These are phyloP conservation scores for Salvia sclarea DNA, from an alignment of 305 asterid species.

Conservation along the genomic window DNA sequence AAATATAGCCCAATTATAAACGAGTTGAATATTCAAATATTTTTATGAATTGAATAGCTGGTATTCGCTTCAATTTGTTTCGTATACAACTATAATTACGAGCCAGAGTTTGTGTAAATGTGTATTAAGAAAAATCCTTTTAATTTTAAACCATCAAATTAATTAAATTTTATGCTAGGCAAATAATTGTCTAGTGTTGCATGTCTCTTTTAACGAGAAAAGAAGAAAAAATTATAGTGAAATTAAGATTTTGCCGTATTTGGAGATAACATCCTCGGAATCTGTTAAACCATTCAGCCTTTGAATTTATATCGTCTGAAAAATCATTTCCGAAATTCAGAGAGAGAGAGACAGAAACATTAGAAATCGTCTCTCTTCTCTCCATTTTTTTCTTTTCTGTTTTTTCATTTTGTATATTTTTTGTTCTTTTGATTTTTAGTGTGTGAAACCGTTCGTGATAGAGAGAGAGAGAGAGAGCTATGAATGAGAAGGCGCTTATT, in stretches of 20 bases:
- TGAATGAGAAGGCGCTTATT: slow-evolving; percentile 82
- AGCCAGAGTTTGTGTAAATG: too few species aligned
- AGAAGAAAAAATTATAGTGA: not conserved
- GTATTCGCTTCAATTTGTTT: too few species aligned
- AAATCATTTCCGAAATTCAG: slow-evolving; percentile 1
- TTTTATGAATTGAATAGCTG: too few species aligned
- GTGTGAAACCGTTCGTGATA: not conserved
- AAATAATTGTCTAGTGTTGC: not conserved
- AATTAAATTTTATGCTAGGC: too few species aligned
- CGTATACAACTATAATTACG: too few species aligned
- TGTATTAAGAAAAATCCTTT: too few species aligned
- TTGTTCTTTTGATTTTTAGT: not conserved
- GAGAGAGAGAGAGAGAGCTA: slow-evolving; percentile 30
- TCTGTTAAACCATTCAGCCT: slow-evolving; percentile 42
- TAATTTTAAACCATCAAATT: not conserved
- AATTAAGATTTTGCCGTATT: not conserved
- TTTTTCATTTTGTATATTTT: not conserved
- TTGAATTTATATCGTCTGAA: not conserved
- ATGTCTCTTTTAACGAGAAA: too few species aligned
- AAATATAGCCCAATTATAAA: too few species aligned
- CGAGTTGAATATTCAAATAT: too few species aligned
- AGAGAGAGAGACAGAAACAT: slow-evolving; percentile 22
- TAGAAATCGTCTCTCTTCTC: slow-evolving; percentile 15
- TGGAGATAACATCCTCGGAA: slow-evolving; percentile 36
- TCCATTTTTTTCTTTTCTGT: slow-evolving; percentile 8